A percentile compares a stretch with the other conserved stretches of the same genome.
Evolutionary conservation across 805 yeast species (phyloP).

Genomic region (Barnettozyma salicaria): DNA sequence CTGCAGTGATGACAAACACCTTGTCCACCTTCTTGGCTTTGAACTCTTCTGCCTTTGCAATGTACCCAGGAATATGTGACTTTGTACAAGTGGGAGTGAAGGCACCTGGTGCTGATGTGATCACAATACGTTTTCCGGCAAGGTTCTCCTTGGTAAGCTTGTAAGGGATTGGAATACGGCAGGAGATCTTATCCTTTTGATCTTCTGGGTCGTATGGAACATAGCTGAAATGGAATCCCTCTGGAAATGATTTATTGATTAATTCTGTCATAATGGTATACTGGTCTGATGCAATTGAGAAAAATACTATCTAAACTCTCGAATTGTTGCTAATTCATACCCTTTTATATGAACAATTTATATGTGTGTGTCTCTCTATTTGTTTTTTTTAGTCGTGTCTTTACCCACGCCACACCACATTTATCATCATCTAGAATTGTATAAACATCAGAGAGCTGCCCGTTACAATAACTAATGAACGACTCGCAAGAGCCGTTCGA

Average conservation of each 20-base stretch:
- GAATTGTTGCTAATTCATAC: too few relatives aligned
- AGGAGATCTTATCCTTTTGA: slow-evolving; percentile 23
- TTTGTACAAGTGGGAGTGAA: slow-evolving; percentile 79
- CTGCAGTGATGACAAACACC: slow-evolving; percentile 57
- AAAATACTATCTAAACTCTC: neutral
- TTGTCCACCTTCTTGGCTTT: slow-evolving; percentile 52
- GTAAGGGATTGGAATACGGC: slow-evolving; percentile 23
- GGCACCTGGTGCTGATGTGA: slow-evolving; percentile 82
- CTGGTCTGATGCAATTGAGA: neutral
- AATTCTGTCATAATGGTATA: slow-evolving; percentile 15
- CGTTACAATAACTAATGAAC: neutral
- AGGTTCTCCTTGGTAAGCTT: slow-evolving; percentile 23
- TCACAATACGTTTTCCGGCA: slow-evolving; percentile 38
- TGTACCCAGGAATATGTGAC: slow-evolving; percentile 65
- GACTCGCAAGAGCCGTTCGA: slow-evolving; percentile 2
- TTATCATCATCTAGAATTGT: too few relatives aligned
- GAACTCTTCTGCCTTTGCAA: slow-evolving; percentile 44
- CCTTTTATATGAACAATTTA: too few relatives aligned
- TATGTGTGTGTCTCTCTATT: neutral
- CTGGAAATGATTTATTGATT: slow-evolving; percentile 25
- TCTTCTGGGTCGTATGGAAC: slow-evolving; percentile 26
- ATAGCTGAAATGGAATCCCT: slow-evolving; percentile 25
- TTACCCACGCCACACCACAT: too few relatives aligned
- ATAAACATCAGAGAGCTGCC: too few relatives aligned
- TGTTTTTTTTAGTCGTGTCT: too few relatives aligned